Base-by-base conservation (phyloP, 768 basidiomycete species). In the Fibroporia radiculosa region DNA sequence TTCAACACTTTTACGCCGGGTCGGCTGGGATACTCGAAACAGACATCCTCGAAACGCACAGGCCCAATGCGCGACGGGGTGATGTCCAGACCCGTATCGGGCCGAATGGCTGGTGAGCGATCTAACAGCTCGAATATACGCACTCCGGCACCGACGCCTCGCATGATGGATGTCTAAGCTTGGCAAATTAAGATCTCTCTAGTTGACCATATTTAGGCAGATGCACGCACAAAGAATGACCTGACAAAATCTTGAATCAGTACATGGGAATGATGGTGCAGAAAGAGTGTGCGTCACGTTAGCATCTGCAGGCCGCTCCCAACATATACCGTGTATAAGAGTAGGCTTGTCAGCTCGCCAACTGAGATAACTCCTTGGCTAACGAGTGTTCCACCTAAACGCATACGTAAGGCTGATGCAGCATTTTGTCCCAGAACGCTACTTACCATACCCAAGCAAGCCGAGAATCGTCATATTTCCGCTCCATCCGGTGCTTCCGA, bases 51-150 rank as follows among this genome's bases (percentile, higher is more conserved):
- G 56, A 95, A 95, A 37, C 73, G 79, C 47, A 97, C 74, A 1
- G 75, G 50, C 0, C 91, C 91, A 14, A 81, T 78, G 8, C 79
- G 69, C 19, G 71, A 58, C 10, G 74, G 62, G 25, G 74, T 58
- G 25, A 95, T 63, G 1, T 69, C 63, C 13, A 75, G 61, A 2
- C 93, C 93, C 13, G 66, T 63, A 26, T 71, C 69, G 4, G 83
- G 75, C 3, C 77, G 75, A 52, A 96, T 87, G 25, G 74, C 75
- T 13, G 93, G 87, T 24, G 69, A 64, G 35, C 91, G 79, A 55
- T 91, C 91, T 8, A 97, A 70, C 13, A 98, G 77, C 51, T 93
- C 91, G 62, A 98, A 98, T n/a, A 97, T 84, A 18, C 95, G 84
- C 0, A 78, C 76, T 14, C 91, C 90, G 1, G 95, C 93, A 45